A percentile compares a stretch with the other conserved stretches of the same genome.
These are phyloP conservation scores for Anethum foeniculum DNA, from an alignment of 140 eudicot genomes.

Conservation along the genomic window DNA sequence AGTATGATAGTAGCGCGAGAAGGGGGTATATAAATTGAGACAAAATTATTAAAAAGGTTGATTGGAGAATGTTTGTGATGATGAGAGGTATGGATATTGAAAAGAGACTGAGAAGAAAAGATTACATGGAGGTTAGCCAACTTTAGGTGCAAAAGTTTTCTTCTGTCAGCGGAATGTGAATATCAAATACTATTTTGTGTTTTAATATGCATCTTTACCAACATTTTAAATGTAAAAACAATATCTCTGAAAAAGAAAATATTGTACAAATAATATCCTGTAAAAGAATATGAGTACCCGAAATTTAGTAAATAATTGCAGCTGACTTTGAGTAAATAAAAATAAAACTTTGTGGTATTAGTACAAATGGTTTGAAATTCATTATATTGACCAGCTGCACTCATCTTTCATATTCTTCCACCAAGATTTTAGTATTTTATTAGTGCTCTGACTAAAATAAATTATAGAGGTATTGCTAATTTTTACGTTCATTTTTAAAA, in stretches of 20 bases:
- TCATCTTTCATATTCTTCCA: background rate
- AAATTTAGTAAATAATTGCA: background rate
- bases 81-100: slow-evolving; percentile 10
- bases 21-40: background rate
- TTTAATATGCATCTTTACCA: slow-evolving; percentile 1
- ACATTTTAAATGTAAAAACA: background rate
- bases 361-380: background rate
- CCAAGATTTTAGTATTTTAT: too few species aligned
- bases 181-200: background rate
- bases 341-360: background rate
- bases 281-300: background rate
- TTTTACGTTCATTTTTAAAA: too few species aligned
- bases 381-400: background rate
- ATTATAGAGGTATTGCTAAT: too few species aligned
- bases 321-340: background rate
- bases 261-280: too few species aligned
- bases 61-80: slow-evolving; percentile 6
- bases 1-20: background rate
- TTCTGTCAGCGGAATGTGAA: background rate
- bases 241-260: background rate
- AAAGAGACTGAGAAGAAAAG: slow-evolving; percentile 4
- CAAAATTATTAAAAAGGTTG: background rate
- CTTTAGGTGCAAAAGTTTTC: background rate
- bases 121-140: slow-evolving; percentile 1
- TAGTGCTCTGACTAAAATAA: too few species aligned